phyloP scores from a whole-genome alignment of 495 filamentous ascomycete genomes.

The Podospora didyma region DNA sequence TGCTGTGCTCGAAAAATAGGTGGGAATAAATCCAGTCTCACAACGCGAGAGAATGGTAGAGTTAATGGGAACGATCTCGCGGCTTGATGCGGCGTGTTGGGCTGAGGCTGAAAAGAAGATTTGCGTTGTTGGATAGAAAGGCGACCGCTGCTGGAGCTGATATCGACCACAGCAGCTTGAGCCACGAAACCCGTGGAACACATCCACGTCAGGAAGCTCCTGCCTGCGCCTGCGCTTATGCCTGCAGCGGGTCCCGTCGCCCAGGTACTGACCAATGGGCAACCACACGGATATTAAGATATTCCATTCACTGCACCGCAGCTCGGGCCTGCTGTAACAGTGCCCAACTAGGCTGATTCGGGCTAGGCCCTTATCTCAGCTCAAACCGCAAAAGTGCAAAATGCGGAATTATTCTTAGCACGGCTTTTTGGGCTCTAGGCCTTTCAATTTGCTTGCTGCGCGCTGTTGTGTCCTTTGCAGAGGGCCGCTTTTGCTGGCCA shows the following conservation, averaged over 20 bases:
- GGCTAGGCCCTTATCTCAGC: background rate
- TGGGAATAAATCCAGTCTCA: background rate
- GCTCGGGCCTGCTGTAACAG: too few species aligned
- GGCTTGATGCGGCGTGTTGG: background rate
- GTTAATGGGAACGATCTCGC: background rate
- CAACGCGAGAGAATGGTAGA: background rate
- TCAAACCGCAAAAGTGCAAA: background rate
- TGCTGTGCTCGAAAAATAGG: background rate
- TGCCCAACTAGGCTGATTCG: background rate
- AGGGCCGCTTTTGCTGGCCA: too few species aligned
- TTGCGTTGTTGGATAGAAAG: background rate
- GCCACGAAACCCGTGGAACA: background rate
- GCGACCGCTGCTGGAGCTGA: background rate
- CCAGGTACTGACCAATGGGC: conserved; percentile 3
- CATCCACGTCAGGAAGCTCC: conserved; percentile 36
- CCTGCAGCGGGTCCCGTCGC: too few species aligned
- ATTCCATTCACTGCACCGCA: background rate
- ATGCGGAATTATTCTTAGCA: background rate
- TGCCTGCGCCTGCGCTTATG: conserved; percentile 21
- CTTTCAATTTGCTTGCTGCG: too few species aligned
- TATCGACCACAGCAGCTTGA: too few species aligned
- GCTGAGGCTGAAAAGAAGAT: background rate
- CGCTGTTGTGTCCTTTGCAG: too few species aligned
- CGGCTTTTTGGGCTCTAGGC: too few species aligned
- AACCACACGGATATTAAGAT: background rate